Evolutionary conservation across 2,329 filamentous ascomycete species (phyloP), one percentile per base, ranked within the genome.

Genomic region (Aurifilum marmelostoma): DNA sequence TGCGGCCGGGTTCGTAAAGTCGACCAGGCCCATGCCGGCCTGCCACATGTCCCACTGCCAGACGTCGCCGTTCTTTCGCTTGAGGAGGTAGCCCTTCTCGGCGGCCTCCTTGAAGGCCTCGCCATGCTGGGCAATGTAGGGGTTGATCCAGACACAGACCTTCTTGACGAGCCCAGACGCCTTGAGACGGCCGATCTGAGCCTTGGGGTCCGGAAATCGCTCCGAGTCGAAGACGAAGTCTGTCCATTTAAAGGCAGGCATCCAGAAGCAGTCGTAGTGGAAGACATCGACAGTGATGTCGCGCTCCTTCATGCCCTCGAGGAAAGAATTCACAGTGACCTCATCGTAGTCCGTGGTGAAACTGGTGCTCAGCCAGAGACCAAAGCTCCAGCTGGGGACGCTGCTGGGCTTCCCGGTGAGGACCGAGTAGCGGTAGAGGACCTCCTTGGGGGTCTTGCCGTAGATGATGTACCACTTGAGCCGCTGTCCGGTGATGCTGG

Each of bases 11-110:
- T 92, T 93, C 8, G 91, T 93, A 75, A 93, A 90, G 75, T 93
- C 91, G 18, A 93, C 83, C 1, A 93, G 80, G 3, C 86, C 90
- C 91, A 93, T 93, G 47, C 91, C 91, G 1, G 90, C 89, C 76
- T 93, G 91, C 91, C 91, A 93, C 56, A 91, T 79, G 74, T 93
- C 91, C 89, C 90, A 92, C 78, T 93, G 91, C 87, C 88, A 93
- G 29, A 92, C 80, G 71, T 91, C 88, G 16, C 89, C 90, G 74
- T 92, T 87, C 72, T 85, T 87, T 37, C 89, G 86, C 80, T 89
- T 91, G 69, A 93, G 83, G 24, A 93, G 83, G 74, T 91, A 93
- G 0, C 90, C 89, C 66, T 88, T 89, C 67, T 87, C 84, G 54
- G 85, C 86, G 54, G 89, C 90, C 71, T 88, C 83, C 68, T 83